Base-by-base conservation (phyloP, 805 yeast species). In the Metschnikowia borealis region DNA sequence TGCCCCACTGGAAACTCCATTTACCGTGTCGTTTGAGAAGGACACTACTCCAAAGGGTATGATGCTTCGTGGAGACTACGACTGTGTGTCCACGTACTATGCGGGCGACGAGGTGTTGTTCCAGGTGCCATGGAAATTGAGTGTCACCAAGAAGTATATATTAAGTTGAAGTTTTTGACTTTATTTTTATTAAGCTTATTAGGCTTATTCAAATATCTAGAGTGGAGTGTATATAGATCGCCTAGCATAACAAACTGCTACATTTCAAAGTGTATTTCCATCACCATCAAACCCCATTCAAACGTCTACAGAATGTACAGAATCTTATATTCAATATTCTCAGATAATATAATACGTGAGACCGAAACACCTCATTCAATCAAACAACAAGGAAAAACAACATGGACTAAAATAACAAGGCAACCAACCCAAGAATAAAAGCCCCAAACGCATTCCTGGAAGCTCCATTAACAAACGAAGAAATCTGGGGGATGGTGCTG, bases 31-130 rank as follows among this genome's bases (percentile, higher is more conserved):
- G 6, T 69, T 69, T 52, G 67, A 63, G 8, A 64, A 62, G 47
- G 75, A 72, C 51, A 57, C 58, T 6, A 66, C 75, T 36, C 77
- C 77, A 6, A 64, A 66, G 50, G 76, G 77, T 18, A 71, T 64
- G 57, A 59, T 71, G 36, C 54, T 67, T 42, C 69, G 75, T 59
- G 76, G 73, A 6, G 51, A 52, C 33, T 67, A 59, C 56, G 58
- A 62, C 11, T 66, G 70, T 48, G 58, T 56, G 6, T 66, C 70
- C 26, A 67, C 69, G 8, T 73, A 72, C 60, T 60, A 48, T 46
- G 63, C 68, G n/a, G 66, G 60, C 18, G 74, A 57, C 20, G 69
- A 65, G 50, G 62, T 51, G 35, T 64, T 69, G 53, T 55, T 57
- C 46, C 52, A 52, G 36, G 59, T 52, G 32, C 66, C 64, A 23